These are phyloP conservation scores for Fistulifera pelliculosa DNA, from an alignment of 108 stramenopile species.

Conservation along the genomic window DNA sequence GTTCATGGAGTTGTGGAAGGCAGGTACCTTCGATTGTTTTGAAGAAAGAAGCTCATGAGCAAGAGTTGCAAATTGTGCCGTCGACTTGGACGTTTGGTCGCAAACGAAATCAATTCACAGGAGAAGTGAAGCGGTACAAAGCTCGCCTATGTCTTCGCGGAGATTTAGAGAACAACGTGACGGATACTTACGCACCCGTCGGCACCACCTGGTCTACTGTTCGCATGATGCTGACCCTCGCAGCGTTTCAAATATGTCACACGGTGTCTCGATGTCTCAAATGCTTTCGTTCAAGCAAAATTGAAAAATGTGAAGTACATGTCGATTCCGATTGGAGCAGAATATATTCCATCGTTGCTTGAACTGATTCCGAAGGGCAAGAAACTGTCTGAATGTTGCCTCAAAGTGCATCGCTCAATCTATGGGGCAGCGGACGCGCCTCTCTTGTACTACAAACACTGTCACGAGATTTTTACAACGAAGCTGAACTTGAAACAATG, in stretches of 20 bases:
- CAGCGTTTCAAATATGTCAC: not conserved
- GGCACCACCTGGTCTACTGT: slow-evolving; percentile 8
- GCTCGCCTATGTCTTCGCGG: slow-evolving; percentile 37
- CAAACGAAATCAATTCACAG: slow-evolving; percentile 36
- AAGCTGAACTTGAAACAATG: slow-evolving; percentile 14
- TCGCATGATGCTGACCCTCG: slow-evolving; percentile 6
- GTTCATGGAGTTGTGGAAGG: slow-evolving; percentile 7
- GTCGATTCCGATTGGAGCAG: not conserved
- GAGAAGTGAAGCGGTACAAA: slow-evolving; percentile 32
- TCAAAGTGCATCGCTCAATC: slow-evolving; percentile 1
- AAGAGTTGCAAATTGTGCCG: slow-evolving; percentile 16
- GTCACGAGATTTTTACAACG: slow-evolving; percentile 2
- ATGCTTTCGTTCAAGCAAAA: slow-evolving; percentile 4
- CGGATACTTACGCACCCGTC: slow-evolving; percentile 18
- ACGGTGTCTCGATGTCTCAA: not conserved
- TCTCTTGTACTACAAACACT: slow-evolving; percentile 16
- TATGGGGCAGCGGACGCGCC: slow-evolving; percentile 19
- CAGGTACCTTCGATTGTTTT: slow-evolving; percentile 15
- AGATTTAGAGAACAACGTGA: slow-evolving; percentile 25
- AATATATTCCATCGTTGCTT: not conserved
- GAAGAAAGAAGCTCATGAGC: not conserved
- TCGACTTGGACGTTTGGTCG: slow-evolving; percentile 32
- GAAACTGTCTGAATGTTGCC: not conserved
- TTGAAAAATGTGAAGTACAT: not conserved
- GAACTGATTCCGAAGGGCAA: not conserved